Base-by-base conservation (phyloP, 2,329 filamentous ascomycete genomes). In the Aspergillus sp. region DNA sequence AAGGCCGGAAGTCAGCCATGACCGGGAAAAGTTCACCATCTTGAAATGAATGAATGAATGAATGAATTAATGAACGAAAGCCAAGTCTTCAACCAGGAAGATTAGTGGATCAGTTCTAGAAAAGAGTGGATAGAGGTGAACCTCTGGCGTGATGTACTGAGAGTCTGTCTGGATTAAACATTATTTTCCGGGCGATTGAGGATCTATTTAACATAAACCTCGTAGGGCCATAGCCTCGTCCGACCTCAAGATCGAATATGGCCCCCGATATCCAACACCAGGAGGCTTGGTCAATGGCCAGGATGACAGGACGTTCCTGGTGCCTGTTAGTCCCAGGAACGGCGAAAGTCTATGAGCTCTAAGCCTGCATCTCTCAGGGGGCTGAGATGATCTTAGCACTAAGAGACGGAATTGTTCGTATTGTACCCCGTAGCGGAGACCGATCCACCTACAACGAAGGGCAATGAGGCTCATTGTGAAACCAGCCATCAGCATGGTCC, bases 1-100 rank as follows among this genome's bases (percentile, higher is more conserved):
- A 42, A 63, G 53, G 63, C 59, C 49, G 12, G 59, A 63, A 39
- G 57, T 47, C 49, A 67, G 57, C 59, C 59, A 64, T n/a, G 31
- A 52, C 20, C 53, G 63, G 18, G 49, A 49, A 39, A 60, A 52
- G n/a, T 59, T 59, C n/a, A 62, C 56, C 63, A 65, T 67, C 24
- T 52, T 59, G 57, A 56, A 39, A 22, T 22, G 39, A 20, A 53
- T n/a, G 29, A 29, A 29, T 26, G 26, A 26, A 26, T 29, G 26
- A 29, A 29, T 29, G 26, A 29, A 29, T 24, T 24, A 39, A 22
- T 22, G 39, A 20, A 53, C 16, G 18, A 46, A 42, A 39, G 16
- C 31, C 22, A 26, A 39, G 24, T 20, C 31, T 42, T 42, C 32
- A 29, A 54, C 52, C 22, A 42, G 22, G 36, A 45, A 12, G 31